Evolutionary conservation across 805 yeast genomes (phyloP).

Genomic region (Candida michaelii): DNA sequence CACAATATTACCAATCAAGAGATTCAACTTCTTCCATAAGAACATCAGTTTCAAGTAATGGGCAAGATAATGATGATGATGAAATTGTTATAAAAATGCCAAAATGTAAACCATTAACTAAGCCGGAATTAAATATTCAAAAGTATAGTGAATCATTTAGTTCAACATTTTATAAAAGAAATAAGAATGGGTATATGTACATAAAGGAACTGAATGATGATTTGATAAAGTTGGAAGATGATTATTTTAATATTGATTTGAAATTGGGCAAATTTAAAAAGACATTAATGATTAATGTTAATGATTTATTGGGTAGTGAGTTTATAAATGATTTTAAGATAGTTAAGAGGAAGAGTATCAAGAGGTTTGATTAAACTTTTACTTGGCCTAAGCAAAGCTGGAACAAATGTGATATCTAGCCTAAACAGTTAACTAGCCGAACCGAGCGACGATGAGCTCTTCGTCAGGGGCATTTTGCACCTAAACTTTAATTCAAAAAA

Average conservation of each 20-base stretch:
- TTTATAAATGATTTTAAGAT: constrained; percentile 17
- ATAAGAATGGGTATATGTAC: constrained; percentile 34
- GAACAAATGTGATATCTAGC: too few species aligned
- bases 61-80: constrained; percentile 1
- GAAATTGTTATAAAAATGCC: constrained; percentile 8
- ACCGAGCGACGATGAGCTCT: too few species aligned
- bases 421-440: too few species aligned
- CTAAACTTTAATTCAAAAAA: too few species aligned
- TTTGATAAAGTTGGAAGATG: constrained; percentile 15
- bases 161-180: constrained; percentile 35
- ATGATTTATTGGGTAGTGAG: constrained; percentile 12
- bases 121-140: constrained; percentile 13
- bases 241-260: constrained; percentile 9
- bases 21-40: constrained; percentile 3
- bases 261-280: constrained; percentile 7
- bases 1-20: constrained; percentile 1
- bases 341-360: constrained; percentile 7
- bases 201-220: constrained; percentile 28
- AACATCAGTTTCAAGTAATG: neutral
- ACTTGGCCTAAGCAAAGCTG: too few species aligned
- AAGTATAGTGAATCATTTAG: constrained; percentile 22
- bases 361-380: constrained; percentile 1
- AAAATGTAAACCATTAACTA: constrained; percentile 7
- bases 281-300: constrained; percentile 11
- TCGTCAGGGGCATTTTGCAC: too few species aligned